These are phyloP conservation scores for Lentithecium fluviatile DNA, from an alignment of 495 filamentous ascomycete species.

Conservation along the genomic window DNA sequence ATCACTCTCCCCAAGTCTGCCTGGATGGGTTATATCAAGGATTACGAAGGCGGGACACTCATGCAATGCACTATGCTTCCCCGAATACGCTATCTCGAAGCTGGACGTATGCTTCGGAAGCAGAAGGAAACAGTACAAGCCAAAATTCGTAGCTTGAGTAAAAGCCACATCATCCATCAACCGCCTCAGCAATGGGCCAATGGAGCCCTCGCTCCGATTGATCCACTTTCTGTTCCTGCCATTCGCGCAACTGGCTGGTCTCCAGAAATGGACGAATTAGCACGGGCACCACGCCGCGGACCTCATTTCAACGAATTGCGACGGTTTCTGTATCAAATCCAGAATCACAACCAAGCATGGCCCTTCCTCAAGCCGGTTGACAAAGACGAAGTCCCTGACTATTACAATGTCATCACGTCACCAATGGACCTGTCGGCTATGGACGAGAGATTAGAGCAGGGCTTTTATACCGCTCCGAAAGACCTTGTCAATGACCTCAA, in stretches of 20 bases:
- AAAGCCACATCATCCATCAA: constrained; percentile 78
- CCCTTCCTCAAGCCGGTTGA: constrained; percentile 90
- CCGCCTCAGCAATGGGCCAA: constrained; percentile 83
- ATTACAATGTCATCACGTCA: constrained; percentile 93
- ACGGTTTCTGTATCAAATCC: constrained; percentile 89
- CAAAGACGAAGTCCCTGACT: constrained; percentile 86
- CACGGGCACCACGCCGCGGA: constrained; percentile 86
- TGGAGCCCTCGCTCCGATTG: constrained; percentile 56
- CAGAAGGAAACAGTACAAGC: constrained; percentile 90
- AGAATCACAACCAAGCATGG: constrained; percentile 85
- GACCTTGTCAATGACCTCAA: constrained; percentile 87
- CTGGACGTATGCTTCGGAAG: constrained; percentile 87
- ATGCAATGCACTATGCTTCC: constrained; percentile 99
- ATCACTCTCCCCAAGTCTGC: constrained; percentile 82
- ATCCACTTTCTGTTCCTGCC: constrained; percentile 72
- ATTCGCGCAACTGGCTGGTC: constrained; percentile 88
- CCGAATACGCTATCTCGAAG: constrained; percentile 85
- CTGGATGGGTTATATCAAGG: constrained; percentile 99
- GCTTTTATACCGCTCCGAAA: constrained; percentile 83
- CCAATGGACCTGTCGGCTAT: constrained; percentile 94
- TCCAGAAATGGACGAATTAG: constrained; percentile 90
- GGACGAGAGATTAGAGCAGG: constrained; percentile 88
- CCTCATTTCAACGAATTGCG: constrained; percentile 90
- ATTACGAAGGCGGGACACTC: constrained; percentile 96
- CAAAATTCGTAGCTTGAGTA: constrained; percentile 88